Evolutionary conservation across 2,329 filamentous ascomycete species (phyloP).

Genomic region (Fusarium nelsonii): DNA sequence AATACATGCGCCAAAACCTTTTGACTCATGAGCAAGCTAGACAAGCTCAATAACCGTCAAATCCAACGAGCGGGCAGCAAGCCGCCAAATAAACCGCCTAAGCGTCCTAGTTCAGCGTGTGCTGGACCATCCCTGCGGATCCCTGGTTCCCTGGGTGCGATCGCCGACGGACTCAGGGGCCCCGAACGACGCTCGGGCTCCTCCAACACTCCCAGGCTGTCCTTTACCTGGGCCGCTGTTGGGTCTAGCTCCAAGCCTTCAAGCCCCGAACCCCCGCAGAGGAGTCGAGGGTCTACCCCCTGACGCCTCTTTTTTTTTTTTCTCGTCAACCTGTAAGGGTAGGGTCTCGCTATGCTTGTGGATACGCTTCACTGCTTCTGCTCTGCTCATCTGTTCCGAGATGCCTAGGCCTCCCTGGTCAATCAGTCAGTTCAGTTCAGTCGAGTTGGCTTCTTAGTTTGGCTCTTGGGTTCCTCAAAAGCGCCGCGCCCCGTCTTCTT

Average conservation of each 20-base stretch:
- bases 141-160: slow-evolving; percentile 41
- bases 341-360: slow-evolving; percentile 31
- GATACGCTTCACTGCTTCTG: slow-evolving; percentile 29
- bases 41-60: slow-evolving; percentile 28
- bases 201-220: slow-evolving; percentile 32
- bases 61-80: slow-evolving; percentile 12
- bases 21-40: slow-evolving; percentile 31
- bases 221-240: slow-evolving; percentile 46
- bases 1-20: slow-evolving; percentile 5
- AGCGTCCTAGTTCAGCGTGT: slow-evolving; percentile 22
- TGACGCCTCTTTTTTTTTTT: slow-evolving; percentile 48
- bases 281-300: slow-evolving; percentile 45
- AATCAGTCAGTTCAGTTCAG: slow-evolving; percentile 41
- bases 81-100: slow-evolving; percentile 12
- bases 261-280: slow-evolving; percentile 46
- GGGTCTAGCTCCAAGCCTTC: slow-evolving; percentile 47
- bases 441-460: slow-evolving; percentile 34
- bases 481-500: slow-evolving; percentile 41
- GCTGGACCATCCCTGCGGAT: slow-evolving; percentile 32
- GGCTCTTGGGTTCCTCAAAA: slow-evolving; percentile 43
- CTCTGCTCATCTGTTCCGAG: slow-evolving; percentile 43
- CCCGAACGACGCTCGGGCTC: slow-evolving; percentile 48
- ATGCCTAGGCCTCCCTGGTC: slow-evolving; percentile 34
- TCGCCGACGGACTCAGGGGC: slow-evolving; percentile 48
- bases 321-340: slow-evolving; percentile 28